phyloP scores from a whole-genome alignment of 345 rosid genomes.

The Gynandropsis gynandra region DNA sequence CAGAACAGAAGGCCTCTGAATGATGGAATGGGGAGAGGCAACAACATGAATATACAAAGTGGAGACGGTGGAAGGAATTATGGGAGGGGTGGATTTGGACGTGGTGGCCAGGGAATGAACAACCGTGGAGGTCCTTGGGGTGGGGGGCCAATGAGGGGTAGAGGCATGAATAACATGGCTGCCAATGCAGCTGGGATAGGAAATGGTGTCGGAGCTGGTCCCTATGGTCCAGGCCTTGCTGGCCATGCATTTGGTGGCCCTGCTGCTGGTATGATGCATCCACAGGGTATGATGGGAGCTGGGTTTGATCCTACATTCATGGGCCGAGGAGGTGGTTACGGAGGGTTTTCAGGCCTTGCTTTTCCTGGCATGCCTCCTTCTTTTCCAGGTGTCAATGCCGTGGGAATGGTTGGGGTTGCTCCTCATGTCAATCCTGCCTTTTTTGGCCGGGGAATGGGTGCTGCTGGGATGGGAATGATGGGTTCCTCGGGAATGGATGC shows the following conservation, averaged over 20 bases:
- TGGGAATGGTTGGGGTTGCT: constrained; percentile 83
- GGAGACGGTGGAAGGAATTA: constrained; percentile 66
- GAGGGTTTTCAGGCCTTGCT: constrained; percentile 66
- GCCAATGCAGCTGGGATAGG: too few relatives aligned
- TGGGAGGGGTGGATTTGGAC: constrained; percentile 77
- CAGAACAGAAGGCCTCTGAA: constrained; percentile 64
- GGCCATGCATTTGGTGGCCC: constrained; percentile 68
- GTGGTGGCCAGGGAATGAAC: constrained; percentile 56
- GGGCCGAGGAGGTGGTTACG: constrained; percentile 75
- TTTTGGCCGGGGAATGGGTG: constrained; percentile 62
- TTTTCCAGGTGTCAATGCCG: constrained; percentile 61
- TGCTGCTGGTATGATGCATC: constrained; percentile 64
- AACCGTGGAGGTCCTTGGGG: constrained; percentile 62
- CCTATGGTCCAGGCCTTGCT: constrained; percentile 60
- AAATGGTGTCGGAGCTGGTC: constrained; percentile 51
- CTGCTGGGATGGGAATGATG: constrained; percentile 61
- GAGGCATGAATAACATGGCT: constrained; percentile 59
- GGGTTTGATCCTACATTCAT: constrained; percentile 76
- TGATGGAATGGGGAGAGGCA: constrained; percentile 66
- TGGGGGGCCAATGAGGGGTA: constrained; percentile 60
- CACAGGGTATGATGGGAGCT: constrained; percentile 69
- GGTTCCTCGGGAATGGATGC: constrained; percentile 65
- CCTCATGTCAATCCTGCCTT: constrained; percentile 91
- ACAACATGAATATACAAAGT: constrained; percentile 53
- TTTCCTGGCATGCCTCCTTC: constrained; percentile 74